phyloP scores from a whole-genome alignment of 805 yeast species.

The Lipomyces anomalus region DNA sequence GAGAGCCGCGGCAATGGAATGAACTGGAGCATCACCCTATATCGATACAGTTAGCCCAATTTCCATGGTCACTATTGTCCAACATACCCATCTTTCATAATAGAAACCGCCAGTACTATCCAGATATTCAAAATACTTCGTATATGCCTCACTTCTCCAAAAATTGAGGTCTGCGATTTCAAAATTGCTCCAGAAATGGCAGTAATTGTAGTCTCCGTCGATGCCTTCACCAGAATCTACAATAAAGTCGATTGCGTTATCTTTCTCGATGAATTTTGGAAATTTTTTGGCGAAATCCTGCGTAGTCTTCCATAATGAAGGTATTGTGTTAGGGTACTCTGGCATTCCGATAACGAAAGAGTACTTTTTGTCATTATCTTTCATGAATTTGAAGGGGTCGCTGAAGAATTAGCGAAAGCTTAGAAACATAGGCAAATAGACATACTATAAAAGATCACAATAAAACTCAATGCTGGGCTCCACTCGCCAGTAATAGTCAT shows the following conservation, averaged over 20 bases:
- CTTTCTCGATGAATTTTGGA: constrained; percentile 53
- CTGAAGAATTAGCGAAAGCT: constrained; percentile 26
- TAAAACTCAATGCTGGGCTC: constrained; percentile 77
- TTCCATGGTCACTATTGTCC: constrained; percentile 61
- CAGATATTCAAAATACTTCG: constrained; percentile 48
- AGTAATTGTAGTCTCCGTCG: constrained; percentile 57
- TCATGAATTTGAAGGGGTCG: constrained; percentile 78
- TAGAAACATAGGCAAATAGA: neutral
- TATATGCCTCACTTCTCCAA: constrained; percentile 51
- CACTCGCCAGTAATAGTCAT: constrained; percentile 91
- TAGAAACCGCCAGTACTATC: constrained; percentile 63
- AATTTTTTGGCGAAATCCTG: constrained; percentile 54
- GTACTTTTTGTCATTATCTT: constrained; percentile 63
- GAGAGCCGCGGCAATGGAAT: constrained; percentile 56
- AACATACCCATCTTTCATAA: constrained; percentile 79
- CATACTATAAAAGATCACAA: constrained; percentile 54
- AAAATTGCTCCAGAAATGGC: constrained; percentile 80
- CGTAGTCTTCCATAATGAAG: constrained; percentile 70
- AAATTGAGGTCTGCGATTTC: constrained; percentile 59
- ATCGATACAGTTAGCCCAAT: neutral
- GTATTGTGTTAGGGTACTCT: constrained; percentile 65
- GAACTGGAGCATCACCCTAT: constrained; percentile 66
- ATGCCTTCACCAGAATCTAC: constrained; percentile 61
- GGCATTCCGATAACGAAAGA: constrained; percentile 72
- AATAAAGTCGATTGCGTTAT: constrained; percentile 65